Percentiles rank a stretch among this genome's conserved stretches.
These are phyloP conservation scores for Cryptococcus sp. DNA, from an alignment of 1,284 basidiomycete genomes.

Conservation along the genomic window DNA sequence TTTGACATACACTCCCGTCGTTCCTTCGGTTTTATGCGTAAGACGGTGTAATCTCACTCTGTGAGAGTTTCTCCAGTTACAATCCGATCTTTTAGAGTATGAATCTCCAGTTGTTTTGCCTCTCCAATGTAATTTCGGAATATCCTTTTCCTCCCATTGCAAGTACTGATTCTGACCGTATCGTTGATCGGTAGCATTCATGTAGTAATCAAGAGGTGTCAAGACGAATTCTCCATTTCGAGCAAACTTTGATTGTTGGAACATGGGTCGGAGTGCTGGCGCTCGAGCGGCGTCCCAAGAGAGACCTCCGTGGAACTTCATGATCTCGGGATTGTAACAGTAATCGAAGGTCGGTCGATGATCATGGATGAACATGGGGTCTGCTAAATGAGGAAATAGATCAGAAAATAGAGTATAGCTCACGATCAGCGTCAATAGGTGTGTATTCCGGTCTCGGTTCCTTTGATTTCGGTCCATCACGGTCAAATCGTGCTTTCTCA, in stretches of 20 bases:
- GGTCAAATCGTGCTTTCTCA: background rate
- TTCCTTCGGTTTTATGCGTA: slow-evolving; percentile 29
- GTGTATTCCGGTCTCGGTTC: background rate
- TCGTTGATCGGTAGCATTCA: slow-evolving; percentile 13
- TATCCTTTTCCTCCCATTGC: slow-evolving; percentile 43
- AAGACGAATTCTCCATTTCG: slow-evolving; percentile 28
- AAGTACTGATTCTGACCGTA: slow-evolving; percentile 9
- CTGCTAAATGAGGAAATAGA: slow-evolving; percentile 1
- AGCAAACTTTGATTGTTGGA: slow-evolving; percentile 32
- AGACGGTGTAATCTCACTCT: slow-evolving; percentile 42
- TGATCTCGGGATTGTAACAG: slow-evolving; percentile 23
- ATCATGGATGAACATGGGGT: slow-evolving; percentile 24
- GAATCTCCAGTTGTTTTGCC: slow-evolving; percentile 47
- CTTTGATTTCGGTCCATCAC: background rate
- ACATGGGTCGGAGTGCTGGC: slow-evolving; percentile 25
- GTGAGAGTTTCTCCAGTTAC: slow-evolving; percentile 44
- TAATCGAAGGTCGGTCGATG: slow-evolving; percentile 15
- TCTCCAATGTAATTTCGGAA: slow-evolving; percentile 49
- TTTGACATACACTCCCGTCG: slow-evolving; percentile 39
- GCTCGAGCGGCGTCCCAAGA: slow-evolving; percentile 18
- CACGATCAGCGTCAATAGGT: slow-evolving; percentile 1
- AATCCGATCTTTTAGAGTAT: slow-evolving; percentile 29
- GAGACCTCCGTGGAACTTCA: slow-evolving; percentile 29
- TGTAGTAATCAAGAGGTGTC: slow-evolving; percentile 33
- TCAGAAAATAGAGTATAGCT: background rate